These are phyloP conservation scores for Ogataea thermomethanolica DNA, from an alignment of 805 yeast species.

Conservation along the genomic window DNA sequence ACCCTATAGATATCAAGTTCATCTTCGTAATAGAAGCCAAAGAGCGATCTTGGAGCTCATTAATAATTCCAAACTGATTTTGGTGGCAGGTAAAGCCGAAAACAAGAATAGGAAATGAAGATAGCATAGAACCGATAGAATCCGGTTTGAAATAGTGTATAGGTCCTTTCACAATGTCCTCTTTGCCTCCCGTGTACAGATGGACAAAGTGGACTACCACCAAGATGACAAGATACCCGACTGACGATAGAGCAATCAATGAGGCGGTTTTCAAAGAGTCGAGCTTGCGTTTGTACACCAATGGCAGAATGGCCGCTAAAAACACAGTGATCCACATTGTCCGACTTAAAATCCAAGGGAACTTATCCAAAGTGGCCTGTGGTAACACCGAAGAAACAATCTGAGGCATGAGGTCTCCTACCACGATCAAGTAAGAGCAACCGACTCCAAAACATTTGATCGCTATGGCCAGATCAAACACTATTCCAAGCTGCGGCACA, in stretches of 20 bases:
- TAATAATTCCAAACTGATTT: conserved; percentile 85
- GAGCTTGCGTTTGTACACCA: conserved; percentile 69
- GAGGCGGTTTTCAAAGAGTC: conserved; percentile 87
- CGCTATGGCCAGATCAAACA: conserved; percentile 67
- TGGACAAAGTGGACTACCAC: conserved; percentile 77
- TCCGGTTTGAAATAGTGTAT: conserved; percentile 47
- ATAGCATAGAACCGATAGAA: conserved; percentile 46
- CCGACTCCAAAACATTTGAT: conserved; percentile 72
- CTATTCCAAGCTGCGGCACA: conserved; percentile 55
- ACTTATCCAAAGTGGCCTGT: conserved; percentile 16
- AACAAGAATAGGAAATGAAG: conserved; percentile 85
- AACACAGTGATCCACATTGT: conserved; percentile 61
- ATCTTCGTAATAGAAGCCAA: conserved; percentile 44
- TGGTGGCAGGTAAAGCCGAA: conserved; percentile 97
- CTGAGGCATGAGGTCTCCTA: conserved; percentile 68
- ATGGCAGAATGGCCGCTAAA: conserved; percentile 51
- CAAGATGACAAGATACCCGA: conserved; percentile 67
- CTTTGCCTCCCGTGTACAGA: conserved; percentile 46
- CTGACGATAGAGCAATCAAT: conserved; percentile 75
- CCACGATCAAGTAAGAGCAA: conserved; percentile 61
- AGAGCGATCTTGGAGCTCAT: conserved; percentile 65
- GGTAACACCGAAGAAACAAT: conserved; percentile 36
- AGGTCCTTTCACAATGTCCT: conserved; percentile 51
- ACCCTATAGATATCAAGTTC: conserved; percentile 49
- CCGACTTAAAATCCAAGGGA: conserved; percentile 36